phyloP scores from a whole-genome alignment of 371 early-diverging fungal genomes.

The Entomophthora muscae region DNA sequence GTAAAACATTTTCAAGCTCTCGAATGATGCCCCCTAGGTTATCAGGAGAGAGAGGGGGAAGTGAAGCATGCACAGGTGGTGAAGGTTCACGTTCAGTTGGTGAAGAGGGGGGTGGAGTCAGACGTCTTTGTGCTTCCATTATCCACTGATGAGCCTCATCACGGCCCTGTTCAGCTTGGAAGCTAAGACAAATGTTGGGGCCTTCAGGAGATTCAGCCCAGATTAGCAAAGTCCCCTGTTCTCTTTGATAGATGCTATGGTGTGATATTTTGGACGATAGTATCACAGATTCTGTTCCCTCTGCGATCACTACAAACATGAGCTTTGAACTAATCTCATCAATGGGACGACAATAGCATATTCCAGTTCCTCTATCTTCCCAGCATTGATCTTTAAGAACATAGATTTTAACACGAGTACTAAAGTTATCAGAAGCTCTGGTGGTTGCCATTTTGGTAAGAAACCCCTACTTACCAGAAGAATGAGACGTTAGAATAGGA shows the following conservation, averaged over 20 bases:
- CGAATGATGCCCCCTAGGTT: background rate
- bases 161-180: background rate
- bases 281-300: background rate
- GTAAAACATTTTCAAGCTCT: background rate
- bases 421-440: background rate
- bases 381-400: background rate
- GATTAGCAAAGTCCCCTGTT: background rate
- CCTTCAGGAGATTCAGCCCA: background rate
- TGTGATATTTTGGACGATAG: background rate
- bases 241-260: background rate
- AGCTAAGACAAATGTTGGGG: background rate
- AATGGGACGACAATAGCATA: background rate
- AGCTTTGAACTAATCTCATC: background rate
- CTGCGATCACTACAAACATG: background rate
- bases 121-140: background rate
- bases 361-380: background rate
- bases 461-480: background rate
- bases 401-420: background rate
- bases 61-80: background rate
- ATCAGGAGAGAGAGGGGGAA: background rate
- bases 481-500: background rate
- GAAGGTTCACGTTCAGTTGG: background rate
- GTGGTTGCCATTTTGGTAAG: background rate
- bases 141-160: background rate
- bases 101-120: background rate